phyloP scores from a whole-genome alignment of 2,329 filamentous ascomycete species.

The Harringtonia aguacate region DNA sequence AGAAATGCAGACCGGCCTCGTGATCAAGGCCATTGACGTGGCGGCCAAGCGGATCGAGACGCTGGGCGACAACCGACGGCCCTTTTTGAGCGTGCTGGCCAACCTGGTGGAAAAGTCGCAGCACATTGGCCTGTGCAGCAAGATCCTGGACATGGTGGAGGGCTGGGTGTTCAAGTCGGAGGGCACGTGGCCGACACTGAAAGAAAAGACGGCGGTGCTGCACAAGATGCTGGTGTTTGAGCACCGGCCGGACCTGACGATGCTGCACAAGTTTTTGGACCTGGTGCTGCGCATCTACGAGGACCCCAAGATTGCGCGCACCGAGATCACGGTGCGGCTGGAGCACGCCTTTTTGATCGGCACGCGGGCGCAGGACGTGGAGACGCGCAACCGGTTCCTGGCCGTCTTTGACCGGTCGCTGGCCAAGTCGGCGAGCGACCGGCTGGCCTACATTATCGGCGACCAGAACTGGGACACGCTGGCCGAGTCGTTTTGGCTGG shows the following conservation, averaged over 20 bases:
- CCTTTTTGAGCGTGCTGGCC: conserved; percentile 90
- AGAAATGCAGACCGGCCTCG: conserved; percentile 80
- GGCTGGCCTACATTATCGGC: conserved; percentile 78
- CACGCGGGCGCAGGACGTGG: conserved; percentile 82
- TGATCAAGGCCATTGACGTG: conserved; percentile 91
- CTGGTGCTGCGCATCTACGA: conserved; percentile 98
- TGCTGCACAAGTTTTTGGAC: conserved; percentile 88
- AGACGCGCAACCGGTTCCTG: conserved; percentile 97
- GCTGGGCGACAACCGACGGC: conserved; percentile 79
- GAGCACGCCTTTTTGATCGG: conserved; percentile 98
- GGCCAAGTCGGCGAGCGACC: conserved; percentile 81
- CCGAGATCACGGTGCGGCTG: conserved; percentile 91
- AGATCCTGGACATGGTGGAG: conserved; percentile 89
- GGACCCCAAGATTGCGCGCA: conserved; percentile 88
- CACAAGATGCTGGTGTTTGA: conserved; percentile 99
- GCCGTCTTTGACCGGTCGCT: conserved; percentile 90
- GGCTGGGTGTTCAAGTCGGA: conserved; percentile 92
- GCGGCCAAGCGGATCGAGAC: conserved; percentile 87
- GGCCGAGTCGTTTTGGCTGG: conserved; percentile 90
- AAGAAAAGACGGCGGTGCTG: conserved; percentile 97
- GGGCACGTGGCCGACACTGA: conserved; percentile 91
- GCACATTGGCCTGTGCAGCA: conserved; percentile 77
- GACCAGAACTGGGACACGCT: conserved; percentile 97
- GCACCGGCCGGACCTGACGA: conserved; percentile 66
- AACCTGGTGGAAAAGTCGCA: conserved; percentile 92